A percentile compares a stretch with the other conserved stretches of the same genome.
Evolutionary conservation across 164 flowering plant species (phyloP).

Genomic region (Litsea cubeba): DNA sequence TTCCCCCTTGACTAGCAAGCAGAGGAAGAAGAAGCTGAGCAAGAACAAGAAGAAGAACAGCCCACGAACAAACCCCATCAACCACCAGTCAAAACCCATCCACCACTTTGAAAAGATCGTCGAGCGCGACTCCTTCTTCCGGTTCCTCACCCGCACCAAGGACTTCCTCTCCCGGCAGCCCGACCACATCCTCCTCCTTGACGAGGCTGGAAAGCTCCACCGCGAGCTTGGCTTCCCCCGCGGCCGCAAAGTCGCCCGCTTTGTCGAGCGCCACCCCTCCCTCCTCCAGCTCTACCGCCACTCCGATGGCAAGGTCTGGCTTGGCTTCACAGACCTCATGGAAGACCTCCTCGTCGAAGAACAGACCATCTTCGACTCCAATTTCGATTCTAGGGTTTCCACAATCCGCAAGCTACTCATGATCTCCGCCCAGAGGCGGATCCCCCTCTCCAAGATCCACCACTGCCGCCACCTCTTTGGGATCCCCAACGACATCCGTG

Average conservation of each 20-base stretch:
- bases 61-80: slow-evolving; percentile 53
- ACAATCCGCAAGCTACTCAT: slow-evolving; percentile 73
- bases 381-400: slow-evolving; percentile 62
- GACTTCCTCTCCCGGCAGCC: slow-evolving; percentile 62
- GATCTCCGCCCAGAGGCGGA: slow-evolving; percentile 74
- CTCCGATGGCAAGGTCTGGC: slow-evolving; percentile 68
- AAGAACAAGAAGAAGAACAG: slow-evolving; percentile 49
- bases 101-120: slow-evolving; percentile 53
- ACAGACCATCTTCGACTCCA: slow-evolving; percentile 30
- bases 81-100: slow-evolving; percentile 34
- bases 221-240: slow-evolving; percentile 81
- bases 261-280: slow-evolving; percentile 49
- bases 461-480: slow-evolving; percentile 77
- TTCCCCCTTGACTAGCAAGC: slow-evolving; percentile 1
- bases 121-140: slow-evolving; percentile 45
- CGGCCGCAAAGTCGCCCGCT: slow-evolving; percentile 63
- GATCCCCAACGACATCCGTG: slow-evolving; percentile 82
- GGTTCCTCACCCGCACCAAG: slow-evolving; percentile 54
- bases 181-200: slow-evolving; percentile 56
- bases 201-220: slow-evolving; percentile 74
- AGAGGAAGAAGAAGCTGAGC: slow-evolving; percentile 43
- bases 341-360: slow-evolving; percentile 55
- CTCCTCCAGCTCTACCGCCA: slow-evolving; percentile 57
- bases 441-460: slow-evolving; percentile 71
- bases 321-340: slow-evolving; percentile 74